These are phyloP conservation scores for Podospora bellae-mahoneyi DNA, from an alignment of 495 filamentous ascomycete species.

Conservation along the genomic window DNA sequence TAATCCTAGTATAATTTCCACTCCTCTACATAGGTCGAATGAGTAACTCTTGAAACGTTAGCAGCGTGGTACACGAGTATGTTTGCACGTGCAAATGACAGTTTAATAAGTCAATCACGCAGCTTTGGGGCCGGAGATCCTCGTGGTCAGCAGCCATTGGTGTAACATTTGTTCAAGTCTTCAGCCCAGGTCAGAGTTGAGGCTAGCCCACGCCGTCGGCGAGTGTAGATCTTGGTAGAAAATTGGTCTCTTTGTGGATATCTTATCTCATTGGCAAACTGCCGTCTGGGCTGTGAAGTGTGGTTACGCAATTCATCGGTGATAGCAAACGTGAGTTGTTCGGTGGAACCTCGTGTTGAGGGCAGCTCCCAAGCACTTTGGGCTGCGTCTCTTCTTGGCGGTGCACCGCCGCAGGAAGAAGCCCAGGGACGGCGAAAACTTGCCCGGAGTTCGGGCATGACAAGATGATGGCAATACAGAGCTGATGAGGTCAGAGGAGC, in stretches of 20 bases:
- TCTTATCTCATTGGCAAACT: neutral
- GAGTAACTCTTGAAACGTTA: neutral
- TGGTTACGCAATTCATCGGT: neutral
- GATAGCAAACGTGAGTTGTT: neutral
- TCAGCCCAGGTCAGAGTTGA: neutral
- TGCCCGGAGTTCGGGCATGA: neutral
- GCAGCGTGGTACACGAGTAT: neutral
- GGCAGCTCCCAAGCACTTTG: neutral
- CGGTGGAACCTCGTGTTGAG: neutral
- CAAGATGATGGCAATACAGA: neutral
- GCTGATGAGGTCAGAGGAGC: neutral
- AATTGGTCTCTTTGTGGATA: neutral
- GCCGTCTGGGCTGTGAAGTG: neutral
- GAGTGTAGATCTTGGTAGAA: neutral
- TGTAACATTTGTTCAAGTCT: neutral
- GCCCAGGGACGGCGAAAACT: neutral
- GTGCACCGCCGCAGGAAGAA: constrained; percentile 3
- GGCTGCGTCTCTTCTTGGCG: neutral
- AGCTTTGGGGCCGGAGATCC: neutral
- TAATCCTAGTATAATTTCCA: neutral
- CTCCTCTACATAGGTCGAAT: neutral
- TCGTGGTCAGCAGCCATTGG: neutral
- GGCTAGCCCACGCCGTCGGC: neutral
- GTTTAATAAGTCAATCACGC: neutral
- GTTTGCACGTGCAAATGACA: neutral